Conservation (phyloP, 179 eudicot species). For the Sideroxylon spinosum region DNA sequence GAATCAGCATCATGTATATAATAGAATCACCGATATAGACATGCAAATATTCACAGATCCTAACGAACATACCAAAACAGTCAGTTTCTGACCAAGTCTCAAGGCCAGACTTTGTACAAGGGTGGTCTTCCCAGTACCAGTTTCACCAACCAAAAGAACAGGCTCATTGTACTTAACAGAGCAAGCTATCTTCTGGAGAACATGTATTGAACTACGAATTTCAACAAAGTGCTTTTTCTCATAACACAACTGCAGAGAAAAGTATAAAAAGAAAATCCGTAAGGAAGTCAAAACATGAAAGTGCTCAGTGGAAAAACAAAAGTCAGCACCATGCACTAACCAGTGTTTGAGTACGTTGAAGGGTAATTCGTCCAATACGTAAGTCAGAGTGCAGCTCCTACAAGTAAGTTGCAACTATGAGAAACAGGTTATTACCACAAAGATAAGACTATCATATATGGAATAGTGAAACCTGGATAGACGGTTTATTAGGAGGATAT, state of each 20-base stretch:
- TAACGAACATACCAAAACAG: slow-evolving; percentile 70
- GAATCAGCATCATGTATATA: background rate
- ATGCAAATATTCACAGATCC: background rate
- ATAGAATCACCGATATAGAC: background rate
- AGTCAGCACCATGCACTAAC: slow-evolving; percentile 38
- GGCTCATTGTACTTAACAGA: slow-evolving; percentile 86
- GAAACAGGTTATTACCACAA: slow-evolving; percentile 4
- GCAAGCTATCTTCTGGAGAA: slow-evolving; percentile 86
- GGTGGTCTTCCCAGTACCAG: slow-evolving; percentile 98
- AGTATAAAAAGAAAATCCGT: background rate
- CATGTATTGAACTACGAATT: slow-evolving; percentile 62
- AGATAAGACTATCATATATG: background rate
- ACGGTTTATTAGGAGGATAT: slow-evolving; percentile 60
- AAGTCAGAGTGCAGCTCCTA: slow-evolving; percentile 58
- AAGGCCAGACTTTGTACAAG: slow-evolving; percentile 83
- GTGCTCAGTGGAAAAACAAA: slow-evolving; percentile 5
- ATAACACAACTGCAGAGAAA: slow-evolving; percentile 30
- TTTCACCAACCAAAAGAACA: slow-evolving; percentile 93
- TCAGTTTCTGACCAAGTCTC: slow-evolving; percentile 83
- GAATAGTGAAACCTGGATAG: slow-evolving; percentile 48
- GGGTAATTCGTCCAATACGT: slow-evolving; percentile 66
- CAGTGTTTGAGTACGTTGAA: slow-evolving; percentile 36
- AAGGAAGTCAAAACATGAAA: slow-evolving; percentile 8
- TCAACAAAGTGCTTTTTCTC: slow-evolving; percentile 65
- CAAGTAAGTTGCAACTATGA: slow-evolving; percentile 13